Conservation (phyloP, 805 yeast species). For the Myxozyma vanderwaltii region DNA sequence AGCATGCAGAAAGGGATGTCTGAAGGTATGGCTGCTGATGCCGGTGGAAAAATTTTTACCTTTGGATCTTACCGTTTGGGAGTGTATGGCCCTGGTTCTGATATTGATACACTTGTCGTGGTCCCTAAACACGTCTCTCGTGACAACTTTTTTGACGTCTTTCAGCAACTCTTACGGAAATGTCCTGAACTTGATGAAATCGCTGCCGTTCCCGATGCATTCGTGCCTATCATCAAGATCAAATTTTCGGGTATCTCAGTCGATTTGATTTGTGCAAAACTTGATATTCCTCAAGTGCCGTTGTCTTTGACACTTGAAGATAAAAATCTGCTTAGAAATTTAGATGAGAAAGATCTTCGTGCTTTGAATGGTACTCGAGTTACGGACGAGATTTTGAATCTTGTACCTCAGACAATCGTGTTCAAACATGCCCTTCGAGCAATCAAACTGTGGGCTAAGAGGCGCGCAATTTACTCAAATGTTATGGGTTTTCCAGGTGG, state of each 20-base stretch:
- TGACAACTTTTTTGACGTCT: slow-evolving; percentile 84
- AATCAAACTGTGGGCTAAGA: slow-evolving; percentile 94
- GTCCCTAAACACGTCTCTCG: slow-evolving; percentile 94
- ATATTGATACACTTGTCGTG: slow-evolving; percentile 94
- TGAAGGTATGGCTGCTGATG: slow-evolving; percentile 96
- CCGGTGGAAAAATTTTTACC: slow-evolving; percentile 97
- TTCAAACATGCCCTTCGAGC: slow-evolving; percentile 92
- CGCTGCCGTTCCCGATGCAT: slow-evolving; percentile 93
- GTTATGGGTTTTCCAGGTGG: slow-evolving; percentile 99
- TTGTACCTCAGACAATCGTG: slow-evolving; percentile 91
- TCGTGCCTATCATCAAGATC: slow-evolving; percentile 92
- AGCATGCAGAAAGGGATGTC: slow-evolving; percentile 85
- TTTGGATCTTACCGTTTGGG: slow-evolving; percentile 94
- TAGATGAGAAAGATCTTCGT: slow-evolving; percentile 89
- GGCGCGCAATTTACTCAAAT: slow-evolving; percentile 90
- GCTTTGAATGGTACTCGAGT: slow-evolving; percentile 95
- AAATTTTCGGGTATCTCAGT: slow-evolving; percentile 90
- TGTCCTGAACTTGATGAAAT: slow-evolving; percentile 88
- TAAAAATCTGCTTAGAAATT: slow-evolving; percentile 78
- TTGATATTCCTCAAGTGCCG: slow-evolving; percentile 85
- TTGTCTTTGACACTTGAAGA: slow-evolving; percentile 71
- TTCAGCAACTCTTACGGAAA: slow-evolving; percentile 65
- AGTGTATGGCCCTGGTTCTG: slow-evolving; percentile 97
- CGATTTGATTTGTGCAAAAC: slow-evolving; percentile 81
- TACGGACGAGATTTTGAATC: slow-evolving; percentile 84